A percentile compares a stretch with the other conserved stretches of the same genome.
Conservation (phyloP, 768 basidiomycete species). For the Mycena chlorophos region DNA sequence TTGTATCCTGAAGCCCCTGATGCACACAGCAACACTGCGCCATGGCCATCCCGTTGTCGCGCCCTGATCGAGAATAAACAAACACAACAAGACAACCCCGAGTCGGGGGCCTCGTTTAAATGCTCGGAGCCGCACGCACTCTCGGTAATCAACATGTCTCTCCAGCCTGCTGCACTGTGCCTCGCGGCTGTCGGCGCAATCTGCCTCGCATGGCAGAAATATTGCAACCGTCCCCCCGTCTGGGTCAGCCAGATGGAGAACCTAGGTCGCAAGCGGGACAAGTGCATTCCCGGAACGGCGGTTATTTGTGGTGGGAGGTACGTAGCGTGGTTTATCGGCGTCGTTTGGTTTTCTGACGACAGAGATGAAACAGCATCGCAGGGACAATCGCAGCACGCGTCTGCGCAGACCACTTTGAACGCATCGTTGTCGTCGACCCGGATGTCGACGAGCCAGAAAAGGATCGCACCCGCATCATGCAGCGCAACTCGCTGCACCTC, state of each 20-base stretch:
- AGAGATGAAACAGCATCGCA: slow-evolving; percentile 25
- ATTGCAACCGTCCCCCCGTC: neutral
- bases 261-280: neutral
- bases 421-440: slow-evolving; percentile 29
- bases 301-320: neutral
- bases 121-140: too few relatives aligned
- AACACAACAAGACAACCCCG: too few relatives aligned
- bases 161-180: neutral
- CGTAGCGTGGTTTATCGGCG: neutral
- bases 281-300: neutral
- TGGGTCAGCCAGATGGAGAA: neutral
- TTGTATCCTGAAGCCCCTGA: too few relatives aligned
- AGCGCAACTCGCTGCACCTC: slow-evolving; percentile 18
- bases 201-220: neutral
- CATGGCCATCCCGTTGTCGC: too few relatives aligned
- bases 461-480: slow-evolving; percentile 16
- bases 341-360: neutral
- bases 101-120: slow-evolving; percentile 30
- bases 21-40: too few relatives aligned
- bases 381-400: slow-evolving; percentile 29
- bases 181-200: neutral
- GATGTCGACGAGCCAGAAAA: slow-evolving; percentile 19
- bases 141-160: too few relatives aligned
- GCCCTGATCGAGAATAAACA: too few relatives aligned
- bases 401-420: slow-evolving; percentile 30